Percentiles rank a stretch among this genome's conserved stretches.
Evolutionary conservation across 2,329 filamentous ascomycete species (phyloP).

Genomic region (Phoma herbarum): DNA sequence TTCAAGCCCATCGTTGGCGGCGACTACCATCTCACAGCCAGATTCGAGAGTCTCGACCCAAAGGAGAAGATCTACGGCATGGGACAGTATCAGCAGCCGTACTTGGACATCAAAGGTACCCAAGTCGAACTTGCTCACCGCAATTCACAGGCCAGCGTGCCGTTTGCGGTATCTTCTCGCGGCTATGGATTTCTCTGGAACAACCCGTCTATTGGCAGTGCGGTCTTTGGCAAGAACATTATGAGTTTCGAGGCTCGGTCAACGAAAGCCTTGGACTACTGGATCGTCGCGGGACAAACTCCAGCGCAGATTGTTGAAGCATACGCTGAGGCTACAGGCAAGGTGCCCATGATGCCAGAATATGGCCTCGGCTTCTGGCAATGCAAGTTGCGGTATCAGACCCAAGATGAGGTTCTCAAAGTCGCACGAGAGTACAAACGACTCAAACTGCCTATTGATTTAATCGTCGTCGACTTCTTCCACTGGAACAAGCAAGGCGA

Average conservation of each 20-base stretch:
- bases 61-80: not conserved
- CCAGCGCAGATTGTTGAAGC: not conserved
- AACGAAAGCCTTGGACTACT: not conserved
- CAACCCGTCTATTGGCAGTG: not conserved
- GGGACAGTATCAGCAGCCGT: not conserved
- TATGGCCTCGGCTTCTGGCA: not conserved
- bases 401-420: conserved; percentile 45
- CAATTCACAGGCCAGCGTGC: not conserved
- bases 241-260: not conserved
- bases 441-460: conserved; percentile 65
- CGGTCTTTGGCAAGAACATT: not conserved
- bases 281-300: not conserved
- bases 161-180: not conserved
- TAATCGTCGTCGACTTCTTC: conserved; percentile 75
- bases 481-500: conserved; percentile 74
- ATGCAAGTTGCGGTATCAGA: not conserved
- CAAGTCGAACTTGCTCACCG: not conserved
- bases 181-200: not conserved
- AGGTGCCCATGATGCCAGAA: not conserved
- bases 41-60: not conserved
- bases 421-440: conserved; percentile 68
- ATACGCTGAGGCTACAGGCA: not conserved
- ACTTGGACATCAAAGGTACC: not conserved
- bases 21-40: not conserved
- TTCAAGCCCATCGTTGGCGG: not conserved